Evolutionary conservation across 1,139 yeast genomes (phyloP).

Genomic region (Nakaseomyces sp.): DNA sequence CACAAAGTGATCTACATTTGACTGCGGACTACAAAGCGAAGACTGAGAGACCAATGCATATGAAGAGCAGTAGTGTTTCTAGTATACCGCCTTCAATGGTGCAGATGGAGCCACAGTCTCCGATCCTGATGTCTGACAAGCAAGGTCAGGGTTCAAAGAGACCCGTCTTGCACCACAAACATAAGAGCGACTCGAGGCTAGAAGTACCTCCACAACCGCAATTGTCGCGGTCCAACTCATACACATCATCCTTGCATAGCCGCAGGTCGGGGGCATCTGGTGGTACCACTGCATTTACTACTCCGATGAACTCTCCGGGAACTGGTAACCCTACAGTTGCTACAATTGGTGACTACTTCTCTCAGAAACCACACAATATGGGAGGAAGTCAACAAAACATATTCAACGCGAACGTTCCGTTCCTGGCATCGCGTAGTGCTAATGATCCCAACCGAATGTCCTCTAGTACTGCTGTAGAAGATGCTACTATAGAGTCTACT

Average conservation of each 20-base stretch:
- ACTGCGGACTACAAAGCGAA: too few species aligned
- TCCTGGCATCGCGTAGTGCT: neutral
- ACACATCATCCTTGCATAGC: constrained; percentile 25
- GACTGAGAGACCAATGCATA: constrained; percentile 10
- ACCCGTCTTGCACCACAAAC: neutral
- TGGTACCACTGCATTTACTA: constrained; percentile 25
- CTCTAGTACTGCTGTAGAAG: constrained; percentile 4
- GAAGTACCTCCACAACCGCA: neutral
- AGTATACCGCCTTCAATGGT: constrained; percentile 59
- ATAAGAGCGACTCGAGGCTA: constrained; percentile 14
- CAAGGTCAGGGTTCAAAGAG: too few species aligned
- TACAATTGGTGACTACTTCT: constrained; percentile 8
- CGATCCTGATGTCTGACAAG: constrained; percentile 38
- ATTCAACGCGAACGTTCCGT: neutral
- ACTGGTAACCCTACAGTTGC: neutral
- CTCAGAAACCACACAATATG: neutral
- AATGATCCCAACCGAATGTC: neutral
- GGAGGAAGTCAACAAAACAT: neutral
- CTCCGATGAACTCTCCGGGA: constrained; percentile 30
- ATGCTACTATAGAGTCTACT: neutral
- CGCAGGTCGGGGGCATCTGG: constrained; percentile 27
- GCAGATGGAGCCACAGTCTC: constrained; percentile 58
- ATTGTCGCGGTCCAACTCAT: constrained; percentile 9
- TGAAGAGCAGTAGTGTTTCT: constrained; percentile 20
- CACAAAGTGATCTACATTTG: too few species aligned